These are phyloP conservation scores for Pachyrhizus erosus DNA, from an alignment of 306 rosid genomes.

Conservation along the genomic window DNA sequence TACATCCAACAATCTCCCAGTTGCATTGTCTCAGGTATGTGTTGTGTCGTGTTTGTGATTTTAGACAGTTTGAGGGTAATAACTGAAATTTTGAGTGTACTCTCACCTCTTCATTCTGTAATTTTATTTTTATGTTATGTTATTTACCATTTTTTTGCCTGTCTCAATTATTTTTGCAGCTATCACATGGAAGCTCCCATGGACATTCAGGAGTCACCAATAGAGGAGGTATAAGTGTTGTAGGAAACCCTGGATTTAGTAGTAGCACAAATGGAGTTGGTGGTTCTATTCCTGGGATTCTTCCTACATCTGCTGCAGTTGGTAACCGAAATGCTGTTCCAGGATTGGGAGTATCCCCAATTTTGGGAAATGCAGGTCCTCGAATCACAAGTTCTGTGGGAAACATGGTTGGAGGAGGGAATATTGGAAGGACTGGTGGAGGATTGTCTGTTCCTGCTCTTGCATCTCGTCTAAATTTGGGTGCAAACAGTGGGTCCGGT, in stretches of 20 bases:
- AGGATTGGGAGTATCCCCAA: constrained; percentile 95
- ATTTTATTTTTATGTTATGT: constrained; percentile 24
- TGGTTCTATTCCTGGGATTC: constrained; percentile 97
- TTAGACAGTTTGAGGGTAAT: constrained; percentile 18
- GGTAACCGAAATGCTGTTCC: constrained; percentile 96
- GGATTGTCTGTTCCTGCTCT: constrained; percentile 93
- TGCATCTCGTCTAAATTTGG: constrained; percentile 79
- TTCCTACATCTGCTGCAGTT: constrained; percentile 92
- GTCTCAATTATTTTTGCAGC: constrained; percentile 58
- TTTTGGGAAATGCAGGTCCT: constrained; percentile 85
- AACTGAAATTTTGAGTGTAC: background rate
- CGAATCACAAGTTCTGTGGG: constrained; percentile 95
- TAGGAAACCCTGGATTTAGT: constrained; percentile 97
- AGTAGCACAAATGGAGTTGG: constrained; percentile 96
- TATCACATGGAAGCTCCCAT: constrained; percentile 87
- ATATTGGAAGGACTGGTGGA: constrained; percentile 86
- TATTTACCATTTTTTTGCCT: constrained; percentile 2
- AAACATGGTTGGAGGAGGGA: constrained; percentile 94
- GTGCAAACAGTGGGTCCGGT: constrained; percentile 86
- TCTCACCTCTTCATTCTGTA: constrained; percentile 25
- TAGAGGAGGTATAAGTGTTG: constrained; percentile 98
- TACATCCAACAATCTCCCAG: constrained; percentile 84
- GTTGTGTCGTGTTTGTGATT: constrained; percentile 9
- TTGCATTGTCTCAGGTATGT: constrained; percentile 87
- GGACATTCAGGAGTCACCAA: constrained; percentile 88